phyloP scores from a whole-genome alignment of 306 rosid species.

The Ceratonia siliqua region DNA sequence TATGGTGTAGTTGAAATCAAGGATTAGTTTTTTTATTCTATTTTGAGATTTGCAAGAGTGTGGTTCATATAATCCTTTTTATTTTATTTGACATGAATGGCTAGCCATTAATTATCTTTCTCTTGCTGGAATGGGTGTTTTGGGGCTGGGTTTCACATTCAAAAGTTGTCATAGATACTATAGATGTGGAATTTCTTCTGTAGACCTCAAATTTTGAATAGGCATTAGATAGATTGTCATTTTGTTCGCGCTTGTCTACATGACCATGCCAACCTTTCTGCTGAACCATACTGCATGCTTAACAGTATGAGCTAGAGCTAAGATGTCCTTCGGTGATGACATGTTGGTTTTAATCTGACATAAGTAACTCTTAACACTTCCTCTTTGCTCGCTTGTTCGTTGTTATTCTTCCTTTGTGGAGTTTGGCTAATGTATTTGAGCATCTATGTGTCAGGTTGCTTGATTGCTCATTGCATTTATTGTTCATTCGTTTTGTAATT shows the following conservation, averaged over 20 bases:
- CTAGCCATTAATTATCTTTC: conserved; percentile 23
- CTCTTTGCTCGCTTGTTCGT: too few relatives aligned
- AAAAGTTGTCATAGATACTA: neutral
- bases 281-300: neutral
- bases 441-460: too few relatives aligned
- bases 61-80: conserved; percentile 26
- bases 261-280: too few relatives aligned
- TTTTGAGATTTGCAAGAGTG: neutral
- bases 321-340: too few relatives aligned
- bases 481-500: too few relatives aligned
- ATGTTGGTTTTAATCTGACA: too few relatives aligned
- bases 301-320: neutral
- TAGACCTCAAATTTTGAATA: conserved; percentile 28
- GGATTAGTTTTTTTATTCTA: neutral
- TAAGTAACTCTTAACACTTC: too few relatives aligned
- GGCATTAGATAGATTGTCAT: conserved; percentile 13
- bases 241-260: conserved; percentile 7
- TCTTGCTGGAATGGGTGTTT: conserved; percentile 25
- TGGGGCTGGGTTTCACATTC: neutral
- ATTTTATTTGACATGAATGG: conserved; percentile 29
- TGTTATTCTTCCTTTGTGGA: too few relatives aligned
- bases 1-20: conserved; percentile 21
- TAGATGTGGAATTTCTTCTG: neutral
- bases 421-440: too few relatives aligned
- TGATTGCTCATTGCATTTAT: too few relatives aligned